phyloP scores from a whole-genome alignment of 1,139 yeast species.

The Hansenula lynferdii region DNA sequence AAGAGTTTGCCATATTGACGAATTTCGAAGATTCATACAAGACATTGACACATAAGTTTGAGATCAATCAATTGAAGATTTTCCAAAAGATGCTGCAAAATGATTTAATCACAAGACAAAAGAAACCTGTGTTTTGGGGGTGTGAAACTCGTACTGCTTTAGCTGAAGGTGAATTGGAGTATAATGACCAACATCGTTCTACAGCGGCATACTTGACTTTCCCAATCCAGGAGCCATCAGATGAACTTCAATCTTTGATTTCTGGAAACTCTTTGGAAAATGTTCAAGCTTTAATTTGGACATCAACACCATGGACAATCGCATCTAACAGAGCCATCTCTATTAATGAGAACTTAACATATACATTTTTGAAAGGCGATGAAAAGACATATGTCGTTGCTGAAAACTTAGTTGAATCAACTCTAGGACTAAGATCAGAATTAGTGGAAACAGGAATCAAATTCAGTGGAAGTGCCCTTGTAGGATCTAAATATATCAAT shows the following conservation, averaged over 20 bases:
- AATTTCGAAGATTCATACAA: conserved; percentile 71
- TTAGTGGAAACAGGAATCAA: conserved; percentile 18
- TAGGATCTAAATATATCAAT: conserved; percentile 46
- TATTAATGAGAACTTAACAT: conserved; percentile 52
- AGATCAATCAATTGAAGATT: conserved; percentile 65
- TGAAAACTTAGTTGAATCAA: conserved; percentile 32
- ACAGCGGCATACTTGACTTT: conserved; percentile 70
- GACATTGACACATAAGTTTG: conserved; percentile 70
- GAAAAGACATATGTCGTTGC: conserved; percentile 42
- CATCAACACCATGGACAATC: conserved; percentile 98
- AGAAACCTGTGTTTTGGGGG: conserved; percentile 97
- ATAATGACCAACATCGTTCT: conserved; percentile 67
- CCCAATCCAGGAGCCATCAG: conserved; percentile 37
- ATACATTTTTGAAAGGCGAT: conserved; percentile 42
- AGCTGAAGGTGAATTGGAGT: conserved; percentile 95
- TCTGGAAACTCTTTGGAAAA: conserved; percentile 2
- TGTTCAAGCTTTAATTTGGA: conserved; percentile 65
- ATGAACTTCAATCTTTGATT: conserved; percentile 9
- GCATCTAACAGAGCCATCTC: conserved; percentile 86
- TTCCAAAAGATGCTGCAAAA: conserved; percentile 62
- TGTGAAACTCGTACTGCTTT: conserved; percentile 90
- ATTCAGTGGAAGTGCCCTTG: conserved; percentile 42
- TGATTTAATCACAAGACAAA: conserved; percentile 73
- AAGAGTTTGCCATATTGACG: conserved; percentile 73
- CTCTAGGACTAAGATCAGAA: conserved; percentile 25